Evolutionary conservation across 1,284 basidiomycete genomes (phyloP).

Genomic region (Butyriboletus appendiculatus): DNA sequence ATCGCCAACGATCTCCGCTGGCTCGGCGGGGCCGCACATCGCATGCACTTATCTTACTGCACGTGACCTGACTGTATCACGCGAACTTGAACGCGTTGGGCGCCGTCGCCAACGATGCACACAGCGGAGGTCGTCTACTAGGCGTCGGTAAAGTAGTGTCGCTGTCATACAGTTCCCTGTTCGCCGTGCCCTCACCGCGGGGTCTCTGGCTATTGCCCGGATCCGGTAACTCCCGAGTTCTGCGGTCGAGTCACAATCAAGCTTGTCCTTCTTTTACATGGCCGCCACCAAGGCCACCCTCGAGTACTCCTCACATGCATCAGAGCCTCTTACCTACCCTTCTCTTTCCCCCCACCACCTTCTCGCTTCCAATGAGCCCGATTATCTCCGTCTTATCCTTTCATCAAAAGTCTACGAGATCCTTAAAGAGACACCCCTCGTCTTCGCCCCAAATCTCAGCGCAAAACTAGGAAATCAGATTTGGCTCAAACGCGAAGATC

Average conservation of each 20-base stretch:
- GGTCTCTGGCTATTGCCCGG: too few relatives aligned
- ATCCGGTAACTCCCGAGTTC: constrained; percentile 22
- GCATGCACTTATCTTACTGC: constrained; percentile 25
- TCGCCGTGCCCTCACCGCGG: background rate
- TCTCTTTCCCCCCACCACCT: constrained; percentile 69
- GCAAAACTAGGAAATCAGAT: constrained; percentile 89
- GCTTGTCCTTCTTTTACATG: constrained; percentile 35
- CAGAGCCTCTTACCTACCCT: constrained; percentile 64
- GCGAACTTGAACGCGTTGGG: constrained; percentile 20
- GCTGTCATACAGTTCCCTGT: background rate
- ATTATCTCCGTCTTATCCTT: constrained; percentile 93
- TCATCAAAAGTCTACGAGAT: constrained; percentile 95
- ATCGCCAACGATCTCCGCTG: constrained; percentile 17
- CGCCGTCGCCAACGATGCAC: background rate
- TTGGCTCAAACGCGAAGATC: constrained; percentile 93
- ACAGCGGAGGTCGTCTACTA: background rate
- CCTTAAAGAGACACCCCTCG: constrained; percentile 90
- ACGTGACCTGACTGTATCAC: constrained; percentile 26
- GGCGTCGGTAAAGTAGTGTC: background rate
- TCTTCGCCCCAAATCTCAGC: constrained; percentile 85
- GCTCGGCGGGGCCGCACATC: constrained; percentile 11
- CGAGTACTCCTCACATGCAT: constrained; percentile 69
- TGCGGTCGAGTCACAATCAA: constrained; percentile 8
- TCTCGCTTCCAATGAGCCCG: constrained; percentile 74
- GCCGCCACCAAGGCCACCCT: constrained; percentile 51